Evolutionary conservation across 257 asterid species (phyloP).

Genomic region (Solanum tarapatanum): DNA sequence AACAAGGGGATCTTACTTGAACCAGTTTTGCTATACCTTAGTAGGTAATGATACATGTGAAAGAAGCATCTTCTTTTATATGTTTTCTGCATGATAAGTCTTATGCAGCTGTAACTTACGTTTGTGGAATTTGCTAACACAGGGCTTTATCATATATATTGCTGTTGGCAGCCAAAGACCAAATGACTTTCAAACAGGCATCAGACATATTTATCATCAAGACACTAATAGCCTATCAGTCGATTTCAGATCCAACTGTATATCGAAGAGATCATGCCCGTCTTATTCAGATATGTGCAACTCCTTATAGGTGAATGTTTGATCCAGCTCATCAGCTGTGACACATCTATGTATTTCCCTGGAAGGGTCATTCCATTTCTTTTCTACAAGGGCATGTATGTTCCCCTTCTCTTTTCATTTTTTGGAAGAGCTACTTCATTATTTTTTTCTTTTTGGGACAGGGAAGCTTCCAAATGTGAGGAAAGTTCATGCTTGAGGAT

Average conservation of each 20-base stretch:
- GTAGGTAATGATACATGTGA: constrained; percentile 30
- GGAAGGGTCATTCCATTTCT: neutral
- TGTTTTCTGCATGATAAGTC: neutral
- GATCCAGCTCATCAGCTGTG: neutral
- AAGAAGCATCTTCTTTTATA: neutral
- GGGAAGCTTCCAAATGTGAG: constrained; percentile 80
- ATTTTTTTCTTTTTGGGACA: constrained; percentile 22
- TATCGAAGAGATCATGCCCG: constrained; percentile 77
- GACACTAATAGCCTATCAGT: constrained; percentile 71
- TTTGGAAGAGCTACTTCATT: constrained; percentile 5
- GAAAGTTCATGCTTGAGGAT: constrained; percentile 90
- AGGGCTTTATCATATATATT: constrained; percentile 78
- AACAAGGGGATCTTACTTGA: constrained; percentile 75
- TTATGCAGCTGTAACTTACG: constrained; percentile 6
- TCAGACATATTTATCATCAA: constrained; percentile 51
- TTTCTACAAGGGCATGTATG: neutral
- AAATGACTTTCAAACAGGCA: constrained; percentile 45
- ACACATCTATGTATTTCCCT: neutral
- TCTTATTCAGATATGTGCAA: constrained; percentile 72
- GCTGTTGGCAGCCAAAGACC: constrained; percentile 57
- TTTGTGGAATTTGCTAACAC: constrained; percentile 8
- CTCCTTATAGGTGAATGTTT: constrained; percentile 75
- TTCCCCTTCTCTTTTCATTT: constrained; percentile 1
- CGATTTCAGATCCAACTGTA: constrained; percentile 73
- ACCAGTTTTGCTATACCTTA: constrained; percentile 85